Evolutionary conservation across 2,329 filamentous ascomycete genomes (phyloP).

Genomic region (Epichloe aotearoae): DNA sequence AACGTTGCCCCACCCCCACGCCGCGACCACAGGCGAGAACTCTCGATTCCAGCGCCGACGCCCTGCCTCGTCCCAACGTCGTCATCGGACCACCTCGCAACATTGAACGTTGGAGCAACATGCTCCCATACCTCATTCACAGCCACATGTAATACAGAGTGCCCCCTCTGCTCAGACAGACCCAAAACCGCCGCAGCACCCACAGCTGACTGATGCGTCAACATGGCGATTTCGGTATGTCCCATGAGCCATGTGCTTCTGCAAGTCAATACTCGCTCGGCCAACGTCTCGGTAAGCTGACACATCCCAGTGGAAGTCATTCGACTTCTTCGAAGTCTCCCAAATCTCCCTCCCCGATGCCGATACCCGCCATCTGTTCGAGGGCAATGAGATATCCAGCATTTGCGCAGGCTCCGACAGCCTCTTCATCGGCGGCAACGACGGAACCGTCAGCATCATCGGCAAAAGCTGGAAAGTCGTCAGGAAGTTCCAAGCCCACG

Average conservation of each 20-base stretch:
- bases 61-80: constrained; percentile 13
- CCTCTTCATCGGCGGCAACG: constrained; percentile 74
- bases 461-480: constrained; percentile 78
- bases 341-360: constrained; percentile 69
- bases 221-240: constrained; percentile 23
- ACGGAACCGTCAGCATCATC: constrained; percentile 79
- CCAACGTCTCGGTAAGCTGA: background rate
- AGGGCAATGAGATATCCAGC: constrained; percentile 70
- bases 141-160: background rate
- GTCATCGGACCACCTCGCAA: constrained; percentile 16
- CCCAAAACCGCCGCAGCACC: background rate
- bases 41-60: too few species aligned
- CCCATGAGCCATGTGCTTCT: background rate
- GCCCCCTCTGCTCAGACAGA: background rate
- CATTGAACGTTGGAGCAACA: background rate
- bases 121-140: too few species aligned
- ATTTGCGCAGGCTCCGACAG: constrained; percentile 79
- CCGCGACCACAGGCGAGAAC: background rate
- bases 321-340: constrained; percentile 97
- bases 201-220: constrained; percentile 14
- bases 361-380: constrained; percentile 65
- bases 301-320: constrained; percentile 75
- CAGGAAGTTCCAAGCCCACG: constrained; percentile 77
- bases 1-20: too few species aligned
- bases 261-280: background rate